Percentiles rank a stretch among this genome's conserved stretches.
Conservation (phyloP, 2,329 filamentous ascomycete genomes). For the Zymoseptoria crescenta region DNA sequence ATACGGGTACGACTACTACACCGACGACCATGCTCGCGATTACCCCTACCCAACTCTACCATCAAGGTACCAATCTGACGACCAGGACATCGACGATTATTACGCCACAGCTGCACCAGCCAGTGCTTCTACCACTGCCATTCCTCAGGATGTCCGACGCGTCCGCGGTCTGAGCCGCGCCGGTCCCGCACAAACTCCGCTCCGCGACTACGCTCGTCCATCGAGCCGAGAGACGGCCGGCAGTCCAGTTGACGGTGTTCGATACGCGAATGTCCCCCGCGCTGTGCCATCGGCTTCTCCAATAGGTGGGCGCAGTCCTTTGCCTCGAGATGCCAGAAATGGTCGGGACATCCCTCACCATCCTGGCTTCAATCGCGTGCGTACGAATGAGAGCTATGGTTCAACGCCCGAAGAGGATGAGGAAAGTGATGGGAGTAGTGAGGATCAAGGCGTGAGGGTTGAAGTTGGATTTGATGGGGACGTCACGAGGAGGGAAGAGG, state of each 20-base stretch:
- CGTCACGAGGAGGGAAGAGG: background rate
- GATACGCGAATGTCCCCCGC: conserved; percentile 27
- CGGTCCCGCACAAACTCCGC: background rate
- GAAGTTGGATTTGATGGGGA: conserved; percentile 20
- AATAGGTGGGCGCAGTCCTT: conserved; percentile 19
- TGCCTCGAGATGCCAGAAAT: conserved; percentile 15
- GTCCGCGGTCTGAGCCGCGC: background rate
- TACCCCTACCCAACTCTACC: background rate
- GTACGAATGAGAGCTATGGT: conserved; percentile 1
- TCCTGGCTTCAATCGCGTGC: background rate
- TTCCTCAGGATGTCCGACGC: background rate
- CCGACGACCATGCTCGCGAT: background rate
- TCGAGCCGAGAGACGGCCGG: background rate
- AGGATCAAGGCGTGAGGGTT: conserved; percentile 26
- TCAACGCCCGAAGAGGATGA: conserved; percentile 11
- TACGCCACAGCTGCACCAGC: background rate
- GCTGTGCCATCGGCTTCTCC: conserved; percentile 28
- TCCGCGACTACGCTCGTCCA: background rate
- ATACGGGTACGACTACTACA: background rate
- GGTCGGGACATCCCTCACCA: background rate
- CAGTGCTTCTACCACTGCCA: background rate
- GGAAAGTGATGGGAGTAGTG: conserved; percentile 18
- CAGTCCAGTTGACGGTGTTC: conserved; percentile 25
- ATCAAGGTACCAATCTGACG: background rate
- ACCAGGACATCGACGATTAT: background rate